Percentiles rank a stretch among this genome's conserved stretches.
phyloP scores from a whole-genome alignment of 2,329 filamentous ascomycete genomes.

The Thyridium curvatum region DNA sequence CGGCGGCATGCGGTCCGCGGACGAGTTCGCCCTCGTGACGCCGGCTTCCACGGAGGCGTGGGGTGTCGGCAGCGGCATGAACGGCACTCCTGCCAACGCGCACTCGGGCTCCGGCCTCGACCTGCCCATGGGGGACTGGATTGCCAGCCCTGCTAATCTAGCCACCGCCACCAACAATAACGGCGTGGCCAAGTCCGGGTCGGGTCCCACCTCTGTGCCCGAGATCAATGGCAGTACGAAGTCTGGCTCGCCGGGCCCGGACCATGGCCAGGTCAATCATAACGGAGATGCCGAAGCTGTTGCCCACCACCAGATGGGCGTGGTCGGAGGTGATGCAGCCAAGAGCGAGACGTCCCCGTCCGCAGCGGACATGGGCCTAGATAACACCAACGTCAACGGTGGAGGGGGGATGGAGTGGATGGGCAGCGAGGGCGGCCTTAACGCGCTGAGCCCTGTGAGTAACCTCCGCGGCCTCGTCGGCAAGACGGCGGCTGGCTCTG shows the following conservation, averaged over 20 bases:
- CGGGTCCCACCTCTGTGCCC: not conserved
- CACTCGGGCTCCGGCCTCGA: slow-evolving; percentile 13
- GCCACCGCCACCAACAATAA: not conserved
- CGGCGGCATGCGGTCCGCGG: slow-evolving; percentile 4
- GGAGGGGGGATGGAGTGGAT: slow-evolving; percentile 16
- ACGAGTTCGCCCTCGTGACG: slow-evolving; percentile 17
- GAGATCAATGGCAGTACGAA: not conserved
- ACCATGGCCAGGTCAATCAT: not conserved
- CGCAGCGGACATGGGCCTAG: not conserved
- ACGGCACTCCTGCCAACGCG: slow-evolving; percentile 3
- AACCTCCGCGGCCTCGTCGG: slow-evolving; percentile 23
- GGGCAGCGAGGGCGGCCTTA: slow-evolving; percentile 8
- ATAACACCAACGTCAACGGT: not conserved
- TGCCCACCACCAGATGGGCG: too few species aligned
- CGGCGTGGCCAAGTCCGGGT: not conserved
- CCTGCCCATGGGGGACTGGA: slow-evolving; percentile 17
- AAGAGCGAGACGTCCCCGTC: too few species aligned
- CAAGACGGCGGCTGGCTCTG: slow-evolving; percentile 16
- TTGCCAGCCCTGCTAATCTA: slow-evolving; percentile 1
- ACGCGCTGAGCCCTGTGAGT: slow-evolving; percentile 20
- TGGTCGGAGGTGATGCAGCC: too few species aligned
- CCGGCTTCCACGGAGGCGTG: slow-evolving; percentile 19
- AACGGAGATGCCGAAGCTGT: too few species aligned
- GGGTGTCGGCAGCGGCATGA: slow-evolving; percentile 12
- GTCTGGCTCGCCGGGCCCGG: not conserved